Evolutionary conservation across 805 yeast species (phyloP), one percentile per base, ranked within the genome.

Genomic region (Spathaspora passalidarum): DNA sequence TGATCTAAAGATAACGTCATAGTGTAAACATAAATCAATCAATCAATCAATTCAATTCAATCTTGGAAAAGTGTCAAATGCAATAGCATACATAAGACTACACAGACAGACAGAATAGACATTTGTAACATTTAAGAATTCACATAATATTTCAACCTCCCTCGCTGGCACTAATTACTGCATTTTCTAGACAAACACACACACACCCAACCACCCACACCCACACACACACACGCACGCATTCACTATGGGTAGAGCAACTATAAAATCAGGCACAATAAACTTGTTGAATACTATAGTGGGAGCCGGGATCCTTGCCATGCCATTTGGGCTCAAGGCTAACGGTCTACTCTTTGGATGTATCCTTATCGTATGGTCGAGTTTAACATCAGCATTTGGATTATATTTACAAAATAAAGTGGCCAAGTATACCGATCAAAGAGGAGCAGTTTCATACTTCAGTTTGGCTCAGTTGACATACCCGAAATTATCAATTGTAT

Each of bases 251-350:
- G 60, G 56, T 26, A 53, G 56, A 38, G 75, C 78, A 8, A 61
- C 76, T 4, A 66, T 75, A 22, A 61, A 63, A 43, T 76, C 82
- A 5, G 81, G 82, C 7, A 66, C 78, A 16, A 72, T 79, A 51
- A 78, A 78, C 50, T 61, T 80, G 40, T 61, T 79, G 52, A 79
- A 80, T 59, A 81, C 86, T 46, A 78, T 80, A 44, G 66, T 80
- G 36, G 80, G 84, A 35, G 86, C 88, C 1, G 91, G 91, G 7
- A 75, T 84, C 55, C 67, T 84, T 35, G 86, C 88, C 29, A 81
- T 84, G 73, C 89, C 91, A 0, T 83, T 69, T 59, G 88, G 88
- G 1, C 75, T 83, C 54, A 70, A 72, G 50, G 62, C 74, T 19
- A 75, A 76, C 48, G 81, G 82, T 11, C 38, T 77, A 18, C 42